Percentiles rank a stretch among this genome's conserved stretches.
Conservation (phyloP, 495 filamentous ascomycete genomes). For the Lophium mytilinum region DNA sequence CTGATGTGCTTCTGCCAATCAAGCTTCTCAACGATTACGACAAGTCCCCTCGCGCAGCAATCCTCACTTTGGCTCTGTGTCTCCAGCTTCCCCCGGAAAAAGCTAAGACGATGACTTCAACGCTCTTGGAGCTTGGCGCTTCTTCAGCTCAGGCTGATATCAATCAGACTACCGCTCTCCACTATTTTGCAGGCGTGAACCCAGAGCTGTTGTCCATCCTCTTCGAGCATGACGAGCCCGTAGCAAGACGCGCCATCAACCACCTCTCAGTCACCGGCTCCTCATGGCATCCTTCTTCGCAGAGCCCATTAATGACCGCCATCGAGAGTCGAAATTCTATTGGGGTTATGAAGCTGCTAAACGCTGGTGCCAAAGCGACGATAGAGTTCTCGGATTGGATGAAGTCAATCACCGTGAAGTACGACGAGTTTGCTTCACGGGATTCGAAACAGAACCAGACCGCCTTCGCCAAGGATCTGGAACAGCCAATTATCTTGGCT, state of each 20-base stretch:
- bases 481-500: slow-evolving; percentile 56
- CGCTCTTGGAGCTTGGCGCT: slow-evolving; percentile 61
- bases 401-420: slow-evolving; percentile 29
- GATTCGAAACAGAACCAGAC: slow-evolving; percentile 37
- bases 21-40: slow-evolving; percentile 46
- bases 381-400: slow-evolving; percentile 38
- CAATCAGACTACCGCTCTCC: slow-evolving; percentile 49
- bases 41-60: slow-evolving; percentile 44
- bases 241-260: slow-evolving; percentile 54
- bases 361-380: slow-evolving; percentile 36
- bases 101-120: slow-evolving; percentile 49
- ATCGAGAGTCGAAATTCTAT: slow-evolving; percentile 32
- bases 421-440: slow-evolving; percentile 6
- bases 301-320: slow-evolving; percentile 41
- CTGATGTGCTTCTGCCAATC: slow-evolving; percentile 62
- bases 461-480: slow-evolving; percentile 31
- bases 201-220: slow-evolving; percentile 51
- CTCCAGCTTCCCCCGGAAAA: slow-evolving; percentile 48
- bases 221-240: slow-evolving; percentile 51
- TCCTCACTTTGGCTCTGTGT: slow-evolving; percentile 57
- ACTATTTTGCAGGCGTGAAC: slow-evolving; percentile 43
- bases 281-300: slow-evolving; percentile 12
- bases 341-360: slow-evolving; percentile 39
- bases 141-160: slow-evolving; percentile 64
- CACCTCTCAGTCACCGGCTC: slow-evolving; percentile 38